Conservation (phyloP, 1,284 basidiomycete genomes). For the Coriolopsis trogii region DNA sequence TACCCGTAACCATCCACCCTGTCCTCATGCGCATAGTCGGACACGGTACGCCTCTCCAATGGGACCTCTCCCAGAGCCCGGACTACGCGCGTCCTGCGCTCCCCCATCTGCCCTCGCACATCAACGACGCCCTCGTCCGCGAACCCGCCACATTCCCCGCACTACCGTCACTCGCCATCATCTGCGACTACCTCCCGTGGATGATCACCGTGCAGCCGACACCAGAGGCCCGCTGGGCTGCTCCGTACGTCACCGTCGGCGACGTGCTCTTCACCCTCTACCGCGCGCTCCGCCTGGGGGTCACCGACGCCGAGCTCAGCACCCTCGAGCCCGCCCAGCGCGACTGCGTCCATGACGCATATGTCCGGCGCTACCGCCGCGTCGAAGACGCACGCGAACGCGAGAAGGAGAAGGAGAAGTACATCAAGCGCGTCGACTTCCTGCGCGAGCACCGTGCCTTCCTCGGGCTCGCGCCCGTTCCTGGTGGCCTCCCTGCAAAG, state of each 20-base stretch:
- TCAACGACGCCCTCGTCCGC: slow-evolving; percentile 10
- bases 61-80: slow-evolving; percentile 15
- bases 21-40: slow-evolving; percentile 9
- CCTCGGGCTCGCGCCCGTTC: slow-evolving; percentile 25
- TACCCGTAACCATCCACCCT: slow-evolving; percentile 13
- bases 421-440: slow-evolving; percentile 31
- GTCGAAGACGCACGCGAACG: slow-evolving; percentile 14
- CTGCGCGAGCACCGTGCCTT: slow-evolving; percentile 23
- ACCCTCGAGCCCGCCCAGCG: slow-evolving; percentile 15
- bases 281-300: slow-evolving; percentile 21
- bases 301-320: slow-evolving; percentile 16
- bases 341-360: slow-evolving; percentile 21
- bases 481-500: slow-evolving; percentile 22
- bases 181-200: slow-evolving; percentile 24
- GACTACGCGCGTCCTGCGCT: slow-evolving; percentile 9
- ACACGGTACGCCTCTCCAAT: slow-evolving; percentile 13
- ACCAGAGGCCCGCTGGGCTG: slow-evolving; percentile 11
- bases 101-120: background rate
- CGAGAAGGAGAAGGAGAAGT: slow-evolving; percentile 23
- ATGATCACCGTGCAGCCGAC: slow-evolving; percentile 13
- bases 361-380: slow-evolving; percentile 18
- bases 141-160: slow-evolving; percentile 18
- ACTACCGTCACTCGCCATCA: slow-evolving; percentile 16
- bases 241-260: slow-evolving; percentile 27
- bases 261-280: slow-evolving; percentile 26